phyloP scores from a whole-genome alignment of 495 filamentous ascomycete genomes.

The Xylaria acuta region DNA sequence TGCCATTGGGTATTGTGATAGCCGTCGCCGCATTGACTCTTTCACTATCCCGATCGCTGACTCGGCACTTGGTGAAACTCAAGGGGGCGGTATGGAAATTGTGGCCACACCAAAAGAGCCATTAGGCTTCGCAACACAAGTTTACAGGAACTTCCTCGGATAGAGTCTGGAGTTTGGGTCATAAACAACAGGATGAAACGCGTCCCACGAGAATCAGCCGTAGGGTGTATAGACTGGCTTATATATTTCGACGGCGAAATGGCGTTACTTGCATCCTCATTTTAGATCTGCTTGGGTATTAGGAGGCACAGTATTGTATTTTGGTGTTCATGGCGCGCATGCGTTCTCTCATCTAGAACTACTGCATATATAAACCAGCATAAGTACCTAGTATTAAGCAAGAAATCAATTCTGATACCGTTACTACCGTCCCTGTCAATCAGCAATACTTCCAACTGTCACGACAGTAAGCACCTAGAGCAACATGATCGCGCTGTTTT shows the following conservation, averaged over 20 bases:
- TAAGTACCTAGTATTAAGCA: background rate
- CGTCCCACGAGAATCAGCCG: background rate
- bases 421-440: background rate
- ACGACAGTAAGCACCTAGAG: no score
- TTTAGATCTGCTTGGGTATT: background rate
- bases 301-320: background rate
- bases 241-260: background rate
- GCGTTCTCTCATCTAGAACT: background rate
- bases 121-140: background rate
- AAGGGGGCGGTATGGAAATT: background rate
- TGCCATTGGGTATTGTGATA: slow-evolving; percentile 24
- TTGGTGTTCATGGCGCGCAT: background rate
- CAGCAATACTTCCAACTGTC: background rate
- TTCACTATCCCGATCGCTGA: slow-evolving; percentile 2
- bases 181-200: background rate
- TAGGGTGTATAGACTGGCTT: background rate
- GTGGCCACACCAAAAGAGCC: background rate
- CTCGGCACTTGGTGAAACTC: background rate
- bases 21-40: slow-evolving; percentile 6
- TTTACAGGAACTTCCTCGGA: background rate
- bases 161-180: background rate
- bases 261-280: background rate
- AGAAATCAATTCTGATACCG: background rate
- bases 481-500: no score
- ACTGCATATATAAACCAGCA: background rate